Evolutionary conservation across 1,284 basidiomycete species (phyloP).

Genomic region (Farysia itapuensis): DNA sequence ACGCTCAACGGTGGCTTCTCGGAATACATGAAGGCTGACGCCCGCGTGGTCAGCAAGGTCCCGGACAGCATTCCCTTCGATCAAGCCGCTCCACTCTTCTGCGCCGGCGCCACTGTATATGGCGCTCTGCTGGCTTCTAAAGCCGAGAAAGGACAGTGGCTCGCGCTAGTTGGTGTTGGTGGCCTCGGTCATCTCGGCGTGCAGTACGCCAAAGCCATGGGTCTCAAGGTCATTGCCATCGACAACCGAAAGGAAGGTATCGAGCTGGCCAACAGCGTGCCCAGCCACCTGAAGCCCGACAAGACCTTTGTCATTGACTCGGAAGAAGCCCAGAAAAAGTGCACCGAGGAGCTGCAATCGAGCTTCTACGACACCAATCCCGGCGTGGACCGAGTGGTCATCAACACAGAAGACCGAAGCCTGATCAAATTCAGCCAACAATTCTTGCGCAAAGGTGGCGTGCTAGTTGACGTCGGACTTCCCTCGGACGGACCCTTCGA

Average conservation of each 20-base stretch:
- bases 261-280: conserved; percentile 21
- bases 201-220: conserved; percentile 59
- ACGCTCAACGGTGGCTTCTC: conserved; percentile 49
- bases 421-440: conserved; percentile 44
- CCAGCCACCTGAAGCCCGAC: conserved; percentile 45
- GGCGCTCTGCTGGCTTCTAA: conserved; percentile 59
- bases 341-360: conserved; percentile 27
- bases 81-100: conserved; percentile 61
- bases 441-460: conserved; percentile 45
- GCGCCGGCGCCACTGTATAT: conserved; percentile 61
- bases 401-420: conserved; percentile 38
- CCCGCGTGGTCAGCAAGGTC: conserved; percentile 49
- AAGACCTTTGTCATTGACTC: conserved; percentile 34
- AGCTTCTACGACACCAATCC: conserved; percentile 48
- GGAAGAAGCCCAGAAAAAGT: conserved; percentile 38
- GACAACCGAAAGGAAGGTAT: conserved; percentile 45
- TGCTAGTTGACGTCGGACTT: conserved; percentile 45
- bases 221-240: conserved; percentile 58
- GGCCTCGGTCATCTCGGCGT: conserved; percentile 61
- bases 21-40: conserved; percentile 50
- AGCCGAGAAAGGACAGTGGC: conserved; percentile 56
- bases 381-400: conserved; percentile 48
- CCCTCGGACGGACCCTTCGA: conserved; percentile 46
- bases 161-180: conserved; percentile 62
- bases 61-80: conserved; percentile 47